These are phyloP conservation scores for Mucor mucedo DNA, from an alignment of 371 early-diverging fungal species.

Conservation along the genomic window DNA sequence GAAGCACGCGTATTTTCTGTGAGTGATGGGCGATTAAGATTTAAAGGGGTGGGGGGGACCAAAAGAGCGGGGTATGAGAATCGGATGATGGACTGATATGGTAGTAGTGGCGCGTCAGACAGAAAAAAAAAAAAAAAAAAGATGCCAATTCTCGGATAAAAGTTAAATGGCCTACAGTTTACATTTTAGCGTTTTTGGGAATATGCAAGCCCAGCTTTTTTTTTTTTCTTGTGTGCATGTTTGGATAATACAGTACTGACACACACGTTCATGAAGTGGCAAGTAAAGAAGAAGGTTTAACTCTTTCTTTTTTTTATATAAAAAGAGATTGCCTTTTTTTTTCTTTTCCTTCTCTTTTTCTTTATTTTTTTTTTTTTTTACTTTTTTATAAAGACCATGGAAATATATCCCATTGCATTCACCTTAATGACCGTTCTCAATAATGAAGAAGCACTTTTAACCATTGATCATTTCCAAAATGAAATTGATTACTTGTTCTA, in stretches of 20 bases:
- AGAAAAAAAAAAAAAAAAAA: background rate
- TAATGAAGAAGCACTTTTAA: background rate
- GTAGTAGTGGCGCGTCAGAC: background rate
- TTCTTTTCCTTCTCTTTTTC: background rate
- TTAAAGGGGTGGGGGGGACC: slow-evolving; percentile 1
- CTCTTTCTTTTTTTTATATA: background rate
- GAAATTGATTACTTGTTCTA: slow-evolving; percentile 19
- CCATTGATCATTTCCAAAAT: slow-evolving; percentile 18
- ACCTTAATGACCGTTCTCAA: background rate
- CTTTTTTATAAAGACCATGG: background rate
- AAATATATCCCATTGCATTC: slow-evolving; percentile 2
- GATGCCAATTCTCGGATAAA: background rate
- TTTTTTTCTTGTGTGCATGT: background rate
- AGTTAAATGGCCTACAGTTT: background rate
- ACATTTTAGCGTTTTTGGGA: background rate
- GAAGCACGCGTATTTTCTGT: slow-evolving; percentile 2
- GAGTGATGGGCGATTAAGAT: background rate
- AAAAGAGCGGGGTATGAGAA: background rate
- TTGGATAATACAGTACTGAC: slow-evolving; percentile 5
- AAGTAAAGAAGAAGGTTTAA: background rate
- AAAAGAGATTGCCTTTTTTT: background rate
- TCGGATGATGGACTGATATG: slow-evolving; percentile 20
- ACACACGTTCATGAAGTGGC: slow-evolving; percentile 7
- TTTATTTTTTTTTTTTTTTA: background rate
- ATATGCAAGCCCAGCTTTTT: slow-evolving; percentile 16